phyloP scores from a whole-genome alignment of 805 yeast species.

The Lipomyces lipofer region DNA sequence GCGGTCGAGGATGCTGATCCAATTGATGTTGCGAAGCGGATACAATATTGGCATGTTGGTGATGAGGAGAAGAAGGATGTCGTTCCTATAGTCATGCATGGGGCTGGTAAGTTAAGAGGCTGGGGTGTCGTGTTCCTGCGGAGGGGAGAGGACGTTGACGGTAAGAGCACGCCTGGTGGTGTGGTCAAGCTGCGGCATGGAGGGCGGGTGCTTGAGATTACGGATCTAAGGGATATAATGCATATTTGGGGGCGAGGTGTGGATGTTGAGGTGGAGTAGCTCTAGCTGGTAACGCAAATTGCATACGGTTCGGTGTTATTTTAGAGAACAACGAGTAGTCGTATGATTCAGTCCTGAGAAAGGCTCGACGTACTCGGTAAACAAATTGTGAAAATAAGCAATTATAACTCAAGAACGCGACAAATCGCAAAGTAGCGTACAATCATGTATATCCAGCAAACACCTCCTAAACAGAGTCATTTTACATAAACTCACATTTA shows the following conservation, averaged over 20 bases:
- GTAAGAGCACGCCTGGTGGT: neutral
- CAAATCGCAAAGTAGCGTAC: too few species aligned
- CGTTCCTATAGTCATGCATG: conserved; percentile 6
- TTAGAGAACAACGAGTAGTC: too few species aligned
- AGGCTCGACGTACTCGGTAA: too few species aligned
- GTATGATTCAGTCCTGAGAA: too few species aligned
- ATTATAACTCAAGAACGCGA: too few species aligned
- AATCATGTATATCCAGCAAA: too few species aligned
- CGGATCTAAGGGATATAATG: conserved; percentile 13
- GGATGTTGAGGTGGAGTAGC: conserved; percentile 3
- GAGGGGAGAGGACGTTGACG: neutral
- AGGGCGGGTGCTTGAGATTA: conserved; percentile 11
- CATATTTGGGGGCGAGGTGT: conserved; percentile 15
- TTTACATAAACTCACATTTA: too few species aligned
- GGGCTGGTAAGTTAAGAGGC: neutral
- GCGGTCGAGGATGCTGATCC: conserved; percentile 1
- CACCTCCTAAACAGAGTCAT: too few species aligned
- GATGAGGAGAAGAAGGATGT: conserved; percentile 24
- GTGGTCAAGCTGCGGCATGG: conserved; percentile 3
- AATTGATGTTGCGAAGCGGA: neutral
- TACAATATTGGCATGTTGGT: conserved; percentile 26
- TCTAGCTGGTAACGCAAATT: too few species aligned
- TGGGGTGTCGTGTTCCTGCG: conserved; percentile 16
- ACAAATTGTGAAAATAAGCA: too few species aligned
- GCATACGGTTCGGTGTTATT: too few species aligned